These are phyloP conservation scores for Gleditsia sinensis DNA, from an alignment of 306 rosid genomes.

Conservation along the genomic window DNA sequence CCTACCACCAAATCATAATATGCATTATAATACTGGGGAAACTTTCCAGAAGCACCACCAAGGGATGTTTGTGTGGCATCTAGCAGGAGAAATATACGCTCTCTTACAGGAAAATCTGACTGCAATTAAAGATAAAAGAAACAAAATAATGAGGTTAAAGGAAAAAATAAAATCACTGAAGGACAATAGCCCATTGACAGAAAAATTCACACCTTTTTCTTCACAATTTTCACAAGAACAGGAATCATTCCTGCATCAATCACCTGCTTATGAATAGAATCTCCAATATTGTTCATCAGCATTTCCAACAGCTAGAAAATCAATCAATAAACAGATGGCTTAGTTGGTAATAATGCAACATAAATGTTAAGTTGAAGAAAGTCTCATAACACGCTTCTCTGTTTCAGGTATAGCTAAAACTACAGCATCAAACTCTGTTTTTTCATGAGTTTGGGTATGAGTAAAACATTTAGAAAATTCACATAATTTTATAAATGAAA, in stretches of 20 bases:
- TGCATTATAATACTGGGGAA: conserved; percentile 68
- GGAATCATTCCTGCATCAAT: conserved; percentile 65
- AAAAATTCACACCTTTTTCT: conserved; percentile 61
- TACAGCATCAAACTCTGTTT: neutral
- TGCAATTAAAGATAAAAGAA: conserved; percentile 35
- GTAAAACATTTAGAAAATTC: neutral
- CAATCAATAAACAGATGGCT: conserved; percentile 9
- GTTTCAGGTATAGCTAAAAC: neutral
- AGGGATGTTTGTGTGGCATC: conserved; percentile 83
- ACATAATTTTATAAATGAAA: neutral
- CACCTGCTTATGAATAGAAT: conserved; percentile 65
- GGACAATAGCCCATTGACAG: neutral
- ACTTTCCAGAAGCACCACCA: conserved; percentile 80
- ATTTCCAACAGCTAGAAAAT: conserved; percentile 66
- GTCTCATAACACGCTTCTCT: neutral
- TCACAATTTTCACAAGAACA: conserved; percentile 69
- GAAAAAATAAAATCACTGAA: neutral
- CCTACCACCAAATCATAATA: conserved; percentile 80
- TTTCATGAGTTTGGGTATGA: neutral
- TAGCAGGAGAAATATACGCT: conserved; percentile 67
- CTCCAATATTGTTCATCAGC: conserved; percentile 83
- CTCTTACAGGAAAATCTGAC: conserved; percentile 70
- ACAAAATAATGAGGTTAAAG: neutral
- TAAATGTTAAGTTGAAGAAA: neutral
- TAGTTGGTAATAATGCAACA: neutral